phyloP scores from a whole-genome alignment of 805 yeast species.

The Monosporozyma servazzii region DNA sequence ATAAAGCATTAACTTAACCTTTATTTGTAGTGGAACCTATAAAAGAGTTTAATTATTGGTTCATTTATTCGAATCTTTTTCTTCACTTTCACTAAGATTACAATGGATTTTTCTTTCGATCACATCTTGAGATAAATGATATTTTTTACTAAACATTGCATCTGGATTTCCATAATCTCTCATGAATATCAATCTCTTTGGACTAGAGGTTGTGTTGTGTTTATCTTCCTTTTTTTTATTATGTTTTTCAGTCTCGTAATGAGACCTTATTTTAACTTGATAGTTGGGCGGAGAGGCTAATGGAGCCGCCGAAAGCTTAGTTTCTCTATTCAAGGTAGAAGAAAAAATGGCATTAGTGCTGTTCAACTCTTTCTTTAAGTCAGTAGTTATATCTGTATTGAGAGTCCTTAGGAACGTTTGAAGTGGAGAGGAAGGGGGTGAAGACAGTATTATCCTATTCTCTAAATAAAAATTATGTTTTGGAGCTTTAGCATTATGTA shows the following conservation, averaged over 20 bases:
- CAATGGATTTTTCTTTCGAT: not conserved
- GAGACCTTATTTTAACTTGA: not conserved
- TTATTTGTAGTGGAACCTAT: no score
- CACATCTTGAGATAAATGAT: not conserved
- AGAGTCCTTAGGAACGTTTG: not conserved
- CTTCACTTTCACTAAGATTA: no score
- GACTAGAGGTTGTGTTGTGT: not conserved
- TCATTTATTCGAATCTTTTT: no score
- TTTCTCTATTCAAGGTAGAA: no score
- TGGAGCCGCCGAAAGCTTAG: not conserved
- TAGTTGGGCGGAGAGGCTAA: not conserved
- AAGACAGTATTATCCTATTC: not conserved
- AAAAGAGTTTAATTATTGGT: no score
- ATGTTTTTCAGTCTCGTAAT: not conserved
- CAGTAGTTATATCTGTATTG: not conserved
- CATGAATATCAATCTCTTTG: not conserved
- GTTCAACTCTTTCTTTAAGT: not conserved
- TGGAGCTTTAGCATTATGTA: not conserved
- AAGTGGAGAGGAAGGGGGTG: not conserved
- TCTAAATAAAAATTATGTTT: not conserved
- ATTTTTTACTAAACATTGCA: not conserved
- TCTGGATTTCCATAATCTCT: not conserved
- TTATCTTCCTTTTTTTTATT: not conserved
- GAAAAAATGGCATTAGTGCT: not conserved
- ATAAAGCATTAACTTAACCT: no score